Percentiles rank a stretch among this genome's conserved stretches.
Evolutionary conservation across 768 basidiomycete genomes (phyloP).

Genomic region (Coprinopsis sp.): DNA sequence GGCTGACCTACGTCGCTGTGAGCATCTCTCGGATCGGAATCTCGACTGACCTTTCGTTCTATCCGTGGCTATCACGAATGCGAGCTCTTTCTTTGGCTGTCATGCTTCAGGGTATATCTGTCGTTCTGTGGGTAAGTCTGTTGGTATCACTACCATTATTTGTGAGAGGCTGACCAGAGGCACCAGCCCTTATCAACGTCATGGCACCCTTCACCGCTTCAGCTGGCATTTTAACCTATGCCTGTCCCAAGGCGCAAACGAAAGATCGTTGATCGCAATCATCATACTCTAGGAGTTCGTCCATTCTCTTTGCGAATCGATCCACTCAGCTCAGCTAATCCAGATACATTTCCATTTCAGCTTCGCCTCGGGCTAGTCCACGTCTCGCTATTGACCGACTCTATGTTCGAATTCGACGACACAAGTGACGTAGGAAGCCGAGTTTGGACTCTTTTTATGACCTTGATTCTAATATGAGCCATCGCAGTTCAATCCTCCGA

Average conservation of each 20-base stretch:
- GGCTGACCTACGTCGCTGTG: slow-evolving; percentile 63
- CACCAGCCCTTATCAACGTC: slow-evolving; percentile 58
- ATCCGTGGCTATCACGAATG: slow-evolving; percentile 68
- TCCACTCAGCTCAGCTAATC: slow-evolving; percentile 15
- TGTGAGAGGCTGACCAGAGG: neutral
- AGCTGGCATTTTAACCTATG: slow-evolving; percentile 56
- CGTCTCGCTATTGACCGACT: slow-evolving; percentile 50
- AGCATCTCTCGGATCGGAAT: slow-evolving; percentile 51
- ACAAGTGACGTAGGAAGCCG: slow-evolving; percentile 60
- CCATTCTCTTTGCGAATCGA: slow-evolving; percentile 2
- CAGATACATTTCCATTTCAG: slow-evolving; percentile 33
- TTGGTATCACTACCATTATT: neutral
- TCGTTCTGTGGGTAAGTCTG: slow-evolving; percentile 47
- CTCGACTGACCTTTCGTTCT: slow-evolving; percentile 48
- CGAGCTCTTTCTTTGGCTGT: slow-evolving; percentile 58
- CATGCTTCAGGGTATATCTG: slow-evolving; percentile 47
- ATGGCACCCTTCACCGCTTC: slow-evolving; percentile 59
- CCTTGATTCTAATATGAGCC: slow-evolving; percentile 57
- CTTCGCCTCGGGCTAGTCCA: slow-evolving; percentile 59
- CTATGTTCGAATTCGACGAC: slow-evolving; percentile 58
- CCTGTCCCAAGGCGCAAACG: slow-evolving; percentile 61
- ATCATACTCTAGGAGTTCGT: slow-evolving; percentile 62
- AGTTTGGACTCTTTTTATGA: slow-evolving; percentile 58
- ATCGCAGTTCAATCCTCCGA: slow-evolving; percentile 68
- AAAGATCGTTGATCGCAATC: slow-evolving; percentile 45